Base-by-base conservation (phyloP, 1,284 basidiomycete genomes). In the Malassezia dermatis region DNA sequence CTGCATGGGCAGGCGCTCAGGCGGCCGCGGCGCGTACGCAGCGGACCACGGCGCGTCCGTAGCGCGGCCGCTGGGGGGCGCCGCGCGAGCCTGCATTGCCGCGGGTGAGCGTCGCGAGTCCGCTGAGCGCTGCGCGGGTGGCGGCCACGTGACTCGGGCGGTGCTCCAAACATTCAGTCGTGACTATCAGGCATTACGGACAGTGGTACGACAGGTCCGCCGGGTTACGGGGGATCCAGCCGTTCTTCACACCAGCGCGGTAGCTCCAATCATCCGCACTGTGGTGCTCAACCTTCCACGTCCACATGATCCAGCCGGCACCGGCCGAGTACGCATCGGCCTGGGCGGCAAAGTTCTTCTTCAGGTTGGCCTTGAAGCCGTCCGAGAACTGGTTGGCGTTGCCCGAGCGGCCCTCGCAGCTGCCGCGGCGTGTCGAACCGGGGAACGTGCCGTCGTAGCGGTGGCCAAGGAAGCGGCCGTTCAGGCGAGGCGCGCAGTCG, bases 261-360 rank as follows among this genome's bases (percentile, higher is more conserved):
- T 73, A 74, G 42, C 63, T 64, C 67, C 72, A 75, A 21, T 75
- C 75, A 45, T 68, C 65, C 1, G 67, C 66, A 8, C 47, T 59
- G 28, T 54, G 48, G 13, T 56, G 23, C 49, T 71, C 69, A n/a
- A 82, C 84, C 80, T 86, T 86, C 85, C 85, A 87, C 11, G 85
- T 82, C 86, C 86, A 87, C 70, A 80, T 85, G n/a, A 85, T 78
- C 85, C 85, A 88, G n/a, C 86, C 86, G 48, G 82, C 80, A 12
- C 69, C 63, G 13, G 50, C 56, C 56, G 75, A 73, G 48, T 71
- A 72, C 13, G 67, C 64, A 44, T 64, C 61, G 17, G 62, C 64
- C 60, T 94, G 90, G 0, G 86, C 86, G 73, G 91, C 88, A 82
- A 84, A 95, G 75, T 81, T 84, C 71, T 85, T 80, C 47, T 86